These are phyloP conservation scores for Serendipita vermifera DNA, from an alignment of 768 basidiomycete species.

Conservation along the genomic window DNA sequence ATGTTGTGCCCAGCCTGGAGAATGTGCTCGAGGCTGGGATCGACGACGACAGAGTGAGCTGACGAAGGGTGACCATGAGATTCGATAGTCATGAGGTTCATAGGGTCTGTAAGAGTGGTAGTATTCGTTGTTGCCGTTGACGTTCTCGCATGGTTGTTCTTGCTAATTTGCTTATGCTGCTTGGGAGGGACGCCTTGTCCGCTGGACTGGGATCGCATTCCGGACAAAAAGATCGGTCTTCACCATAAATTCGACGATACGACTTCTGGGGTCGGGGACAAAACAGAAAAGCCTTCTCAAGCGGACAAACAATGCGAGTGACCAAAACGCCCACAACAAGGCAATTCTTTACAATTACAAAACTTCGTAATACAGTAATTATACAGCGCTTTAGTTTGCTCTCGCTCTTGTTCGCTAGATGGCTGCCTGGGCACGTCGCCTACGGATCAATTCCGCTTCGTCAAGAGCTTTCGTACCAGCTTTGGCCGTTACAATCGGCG, in stretches of 20 bases:
- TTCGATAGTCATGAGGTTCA: too few relatives aligned
- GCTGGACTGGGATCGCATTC: slow-evolving; percentile 10
- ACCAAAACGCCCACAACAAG: too few relatives aligned
- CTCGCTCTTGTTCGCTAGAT: neutral
- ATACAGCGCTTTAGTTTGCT: neutral
- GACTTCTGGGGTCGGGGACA: slow-evolving; percentile 1
- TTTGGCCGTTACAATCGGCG: slow-evolving; percentile 6
- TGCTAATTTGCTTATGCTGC: slow-evolving; percentile 5
- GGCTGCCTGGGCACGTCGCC: slow-evolving; percentile 28
- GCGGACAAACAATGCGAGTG: too few relatives aligned
- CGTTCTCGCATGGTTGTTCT: too few relatives aligned
- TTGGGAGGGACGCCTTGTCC: slow-evolving; percentile 5
- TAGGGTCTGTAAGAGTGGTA: too few relatives aligned
- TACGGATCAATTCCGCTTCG: slow-evolving; percentile 27
- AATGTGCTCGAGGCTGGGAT: slow-evolving; percentile 5
- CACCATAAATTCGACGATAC: neutral
- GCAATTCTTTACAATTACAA: too few relatives aligned
- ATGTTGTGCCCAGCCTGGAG: too few relatives aligned
- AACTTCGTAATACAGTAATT: too few relatives aligned
- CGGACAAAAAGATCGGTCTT: neutral
- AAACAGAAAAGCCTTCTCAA: too few relatives aligned
- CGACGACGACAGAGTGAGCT: slow-evolving; percentile 1
- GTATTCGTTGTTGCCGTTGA: too few relatives aligned
- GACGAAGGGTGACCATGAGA: too few relatives aligned
- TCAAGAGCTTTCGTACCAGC: slow-evolving; percentile 17